phyloP scores from a whole-genome alignment of 331 rosid genomes.

The Arachis monticola region DNA sequence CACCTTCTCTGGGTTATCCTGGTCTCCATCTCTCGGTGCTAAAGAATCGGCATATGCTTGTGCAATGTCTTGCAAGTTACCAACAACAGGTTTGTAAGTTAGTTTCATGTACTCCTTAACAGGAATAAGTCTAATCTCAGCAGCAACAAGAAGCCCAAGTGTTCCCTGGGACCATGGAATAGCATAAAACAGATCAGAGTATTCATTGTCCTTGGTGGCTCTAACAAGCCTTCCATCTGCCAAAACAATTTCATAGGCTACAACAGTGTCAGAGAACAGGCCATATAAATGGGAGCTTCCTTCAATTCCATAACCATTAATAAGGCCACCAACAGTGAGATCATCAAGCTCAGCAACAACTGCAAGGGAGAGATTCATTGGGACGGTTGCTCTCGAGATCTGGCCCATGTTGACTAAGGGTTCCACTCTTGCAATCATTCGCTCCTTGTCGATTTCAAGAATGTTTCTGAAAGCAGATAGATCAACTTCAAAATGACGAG shows the following conservation, averaged over 20 bases:
- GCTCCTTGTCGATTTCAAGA: constrained; percentile 69
- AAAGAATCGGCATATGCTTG: constrained; percentile 84
- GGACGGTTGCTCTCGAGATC: constrained; percentile 79
- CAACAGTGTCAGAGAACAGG: constrained; percentile 91
- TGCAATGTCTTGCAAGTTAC: constrained; percentile 77
- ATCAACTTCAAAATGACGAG: constrained; percentile 95
- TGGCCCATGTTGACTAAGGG: constrained; percentile 99
- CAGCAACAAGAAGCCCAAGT: constrained; percentile 92
- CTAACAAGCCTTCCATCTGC: constrained; percentile 89
- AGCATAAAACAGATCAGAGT: constrained; percentile 86
- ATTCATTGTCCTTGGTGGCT: constrained; percentile 90
- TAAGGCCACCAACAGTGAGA: constrained; percentile 98
- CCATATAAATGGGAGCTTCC: constrained; percentile 96
- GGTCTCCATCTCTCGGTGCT: constrained; percentile 90
- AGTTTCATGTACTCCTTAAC: constrained; percentile 91
- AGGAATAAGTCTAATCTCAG: constrained; percentile 84
- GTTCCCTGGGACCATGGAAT: constrained; percentile 99
- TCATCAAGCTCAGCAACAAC: constrained; percentile 98
- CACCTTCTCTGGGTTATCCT: constrained; percentile 80
- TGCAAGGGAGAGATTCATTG: constrained; percentile 88
- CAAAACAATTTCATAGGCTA: constrained; percentile 82
- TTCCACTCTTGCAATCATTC: constrained; percentile 91
- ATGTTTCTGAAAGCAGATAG: constrained; percentile 82
- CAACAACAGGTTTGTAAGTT: constrained; percentile 77
- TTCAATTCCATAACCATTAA: constrained; percentile 97